phyloP scores from a whole-genome alignment of 2,329 filamentous ascomycete species.

The Colletotrichum sp. region DNA sequence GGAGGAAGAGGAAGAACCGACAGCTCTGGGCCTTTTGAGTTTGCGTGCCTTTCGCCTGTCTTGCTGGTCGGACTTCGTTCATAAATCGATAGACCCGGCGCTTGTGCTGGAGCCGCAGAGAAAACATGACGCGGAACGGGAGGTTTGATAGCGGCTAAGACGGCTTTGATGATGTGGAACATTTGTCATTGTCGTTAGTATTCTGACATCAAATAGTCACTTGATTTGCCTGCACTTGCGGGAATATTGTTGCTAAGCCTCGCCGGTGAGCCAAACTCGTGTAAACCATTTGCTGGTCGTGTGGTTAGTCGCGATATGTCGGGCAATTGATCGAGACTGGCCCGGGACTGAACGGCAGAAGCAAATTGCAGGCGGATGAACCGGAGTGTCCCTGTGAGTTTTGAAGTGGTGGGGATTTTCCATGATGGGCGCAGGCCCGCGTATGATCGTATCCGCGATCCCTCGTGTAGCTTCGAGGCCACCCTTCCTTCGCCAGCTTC shows the following conservation, averaged over 20 bases:
- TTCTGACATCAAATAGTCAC: neutral
- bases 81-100: neutral
- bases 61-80: neutral
- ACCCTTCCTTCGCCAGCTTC: neutral
- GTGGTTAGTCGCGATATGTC: neutral
- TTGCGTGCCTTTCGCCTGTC: neutral
- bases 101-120: neutral
- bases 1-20: neutral
- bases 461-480: neutral
- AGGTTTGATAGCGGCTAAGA: neutral
- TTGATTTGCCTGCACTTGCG: neutral
- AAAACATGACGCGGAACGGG: neutral
- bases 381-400: neutral
- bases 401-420: neutral
- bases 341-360: neutral
- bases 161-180: neutral
- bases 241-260: neutral
- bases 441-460: constrained; percentile 1
- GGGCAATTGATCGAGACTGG: neutral
- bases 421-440: neutral
- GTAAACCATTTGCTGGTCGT: neutral
- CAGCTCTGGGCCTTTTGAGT: neutral
- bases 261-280: neutral
- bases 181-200: neutral
- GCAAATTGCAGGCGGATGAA: constrained; percentile 5